Evolutionary conservation across 179 eudicot genomes (phyloP).

Genomic region (Heliamphora pulchella): DNA sequence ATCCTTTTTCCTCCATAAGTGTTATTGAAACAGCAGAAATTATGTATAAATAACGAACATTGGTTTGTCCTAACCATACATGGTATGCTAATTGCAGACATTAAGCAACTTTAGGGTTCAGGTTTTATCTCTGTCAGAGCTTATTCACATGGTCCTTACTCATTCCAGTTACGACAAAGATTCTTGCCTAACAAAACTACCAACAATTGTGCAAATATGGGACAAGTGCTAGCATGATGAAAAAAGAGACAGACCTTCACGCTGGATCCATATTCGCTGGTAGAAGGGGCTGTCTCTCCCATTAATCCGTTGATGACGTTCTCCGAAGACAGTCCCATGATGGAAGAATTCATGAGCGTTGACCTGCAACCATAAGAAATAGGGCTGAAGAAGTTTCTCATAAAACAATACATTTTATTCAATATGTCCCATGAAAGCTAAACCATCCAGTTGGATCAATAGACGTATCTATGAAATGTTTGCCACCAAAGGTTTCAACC

Average conservation of each 20-base stretch:
- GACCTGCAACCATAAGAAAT: constrained; percentile 34
- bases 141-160: too few relatives aligned
- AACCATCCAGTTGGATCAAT: background rate
- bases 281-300: constrained; percentile 50
- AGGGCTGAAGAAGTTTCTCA: background rate
- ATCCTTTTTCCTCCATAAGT: too few relatives aligned
- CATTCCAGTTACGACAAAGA: too few relatives aligned
- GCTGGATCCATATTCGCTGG: constrained; percentile 52
- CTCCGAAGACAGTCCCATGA: constrained; percentile 42
- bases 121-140: too few relatives aligned
- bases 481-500: background rate
- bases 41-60: too few relatives aligned
- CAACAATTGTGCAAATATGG: background rate
- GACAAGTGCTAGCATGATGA: too few relatives aligned
- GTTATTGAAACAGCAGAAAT: too few relatives aligned
- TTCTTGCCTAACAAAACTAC: too few relatives aligned
- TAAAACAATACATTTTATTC: background rate
- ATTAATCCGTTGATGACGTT: constrained; percentile 42
- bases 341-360: constrained; percentile 36
- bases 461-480: too few relatives aligned
- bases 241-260: constrained; percentile 35
- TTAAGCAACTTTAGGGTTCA: too few relatives aligned
- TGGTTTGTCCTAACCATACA: too few relatives aligned
- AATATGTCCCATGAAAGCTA: background rate
- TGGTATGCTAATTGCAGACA: too few relatives aligned